Base-by-base conservation (phyloP, 139 green algal genomes). In the Coelastrella sp. region DNA sequence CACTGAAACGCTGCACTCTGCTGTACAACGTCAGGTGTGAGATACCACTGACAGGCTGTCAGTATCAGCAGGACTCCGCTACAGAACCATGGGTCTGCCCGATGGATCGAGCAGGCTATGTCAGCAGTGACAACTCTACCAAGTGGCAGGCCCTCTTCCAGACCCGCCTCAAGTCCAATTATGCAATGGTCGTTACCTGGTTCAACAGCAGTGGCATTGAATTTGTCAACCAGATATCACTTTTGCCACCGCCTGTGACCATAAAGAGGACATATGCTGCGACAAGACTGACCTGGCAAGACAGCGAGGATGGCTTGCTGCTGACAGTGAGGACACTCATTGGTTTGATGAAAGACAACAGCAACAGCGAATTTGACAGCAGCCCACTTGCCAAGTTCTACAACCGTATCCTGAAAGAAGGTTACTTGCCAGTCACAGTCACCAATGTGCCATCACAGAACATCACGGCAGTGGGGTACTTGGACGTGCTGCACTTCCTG, bases 141-240 rank as follows among this genome's bases (percentile, higher is more conserved):
- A 83, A 11, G 10, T 83, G 77, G 77, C 54, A 13, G 5, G 14
- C 7, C 11, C 56, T 68, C 5, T 32, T 83, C 16, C 77, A 83
- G 14, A 83, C 77, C 56, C 65, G 65, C 16, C 16, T 66, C 17
- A 66, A 8, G 14, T 16, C 23, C 11, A 20, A 80, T 16, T 54
- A 57, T 54, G 5, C 74, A 5, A 83, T 83, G 77, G 59, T 56
- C 11, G 77, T 83, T 16, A 83, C 77, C 65, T 56, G 20, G 54
- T 83, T 83, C 77, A 83, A 83, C 77, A 68, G 13, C 77, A 83
- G 77, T 56, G 59, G 58, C 13, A n/a, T 83, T 2, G 77, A 83
- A 56, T 83, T 83, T 68, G 77, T 83, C 10, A 60, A 56, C 16
- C 17, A 64, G 11, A 32, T 32, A 13, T 64, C 32, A 54, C 19